Evolutionary conservation across 2,329 filamentous ascomycete species (phyloP), one percentile per base, ranked within the genome.

Genomic region (Trichoderma atroviride): DNA sequence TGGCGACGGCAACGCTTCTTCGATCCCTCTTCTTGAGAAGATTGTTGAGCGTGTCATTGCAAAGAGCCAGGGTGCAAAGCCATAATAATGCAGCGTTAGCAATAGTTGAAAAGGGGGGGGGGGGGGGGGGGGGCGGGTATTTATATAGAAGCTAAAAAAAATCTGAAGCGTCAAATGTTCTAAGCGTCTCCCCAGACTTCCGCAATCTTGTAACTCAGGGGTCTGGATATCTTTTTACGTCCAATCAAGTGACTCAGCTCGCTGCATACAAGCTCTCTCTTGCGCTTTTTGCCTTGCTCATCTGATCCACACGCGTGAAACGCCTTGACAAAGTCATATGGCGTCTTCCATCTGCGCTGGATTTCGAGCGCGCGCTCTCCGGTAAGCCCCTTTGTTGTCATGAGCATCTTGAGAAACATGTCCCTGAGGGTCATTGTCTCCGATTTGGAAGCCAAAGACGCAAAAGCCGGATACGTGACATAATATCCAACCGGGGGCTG

Each of bases 381-480:
- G 0, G 91, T 92, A 14, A 96, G 83, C 1, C 91, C 91, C 67
- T 86, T 86, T 1, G 87, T 92, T 72, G 91, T 93, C 92, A 96
- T 94, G 59, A 96, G 84, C 92, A 96, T 95, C 79, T 94, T 94
- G 31, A 96, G 81, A 73, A 88, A 95, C 0, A 94, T 79, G 74
- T 96, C 92, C 68, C 91, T 84, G 11, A 95, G 81, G 0, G 91
- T 92, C 74, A 93, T 86, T 70, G 86, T 86, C 64, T 92, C 90
- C 0, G 91, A 92, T 78, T 96, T 96, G 10, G 90, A 92, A 0
- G 88, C 88, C 56, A 95, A 80, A 0, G 88, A 89, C 0, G 89
- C 88, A 76, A 95, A 94, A 0, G 90, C 90, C 0, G 85, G 81
- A 74, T 93, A 94, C 13, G 86, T 92, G 70, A 93, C 86, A 74